phyloP scores from a whole-genome alignment of 768 basidiomycete species.

The Trametes cinnabarina region DNA sequence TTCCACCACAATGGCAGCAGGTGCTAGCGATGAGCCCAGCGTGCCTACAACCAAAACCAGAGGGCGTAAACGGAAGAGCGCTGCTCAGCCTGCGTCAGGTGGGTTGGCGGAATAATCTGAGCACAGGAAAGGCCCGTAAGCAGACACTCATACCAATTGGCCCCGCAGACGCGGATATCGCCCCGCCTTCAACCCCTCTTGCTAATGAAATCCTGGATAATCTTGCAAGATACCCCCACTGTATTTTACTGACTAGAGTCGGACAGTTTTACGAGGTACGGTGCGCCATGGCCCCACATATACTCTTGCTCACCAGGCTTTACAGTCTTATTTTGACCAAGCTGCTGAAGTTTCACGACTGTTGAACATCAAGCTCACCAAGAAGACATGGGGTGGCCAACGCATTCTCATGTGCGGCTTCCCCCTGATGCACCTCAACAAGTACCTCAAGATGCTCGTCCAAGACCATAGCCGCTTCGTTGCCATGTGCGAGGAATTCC shows the following conservation, averaged over 20 bases:
- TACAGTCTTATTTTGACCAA: constrained; percentile 92
- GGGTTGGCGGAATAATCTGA: not conserved
- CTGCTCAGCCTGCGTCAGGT: not conserved
- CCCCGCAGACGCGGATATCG: not conserved
- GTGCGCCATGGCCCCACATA: not conserved
- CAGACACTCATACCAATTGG: not conserved
- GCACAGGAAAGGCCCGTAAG: not conserved
- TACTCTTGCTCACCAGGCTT: no score
- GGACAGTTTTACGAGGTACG: constrained; percentile 94
- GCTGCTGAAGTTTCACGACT: constrained; percentile 73
- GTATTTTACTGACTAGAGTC: constrained; percentile 86
- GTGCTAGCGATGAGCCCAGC: not conserved
- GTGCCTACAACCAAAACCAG: not conserved
- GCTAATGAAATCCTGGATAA: constrained; percentile 72
- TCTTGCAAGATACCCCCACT: constrained; percentile 76
- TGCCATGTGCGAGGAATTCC: constrained; percentile 93
- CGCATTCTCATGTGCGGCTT: constrained; percentile 88
- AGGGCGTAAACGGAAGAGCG: constrained; percentile 1
- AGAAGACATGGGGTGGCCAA: constrained; percentile 67
- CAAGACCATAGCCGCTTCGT: constrained; percentile 83
- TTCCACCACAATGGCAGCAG: no score
- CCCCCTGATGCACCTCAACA: constrained; percentile 80
- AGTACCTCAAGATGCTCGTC: constrained; percentile 82
- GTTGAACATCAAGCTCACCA: constrained; percentile 81
- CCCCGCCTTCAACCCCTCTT: constrained; percentile 46